phyloP scores from a whole-genome alignment of 148 eudicot genomes.

The Rhododendron ovatum region DNA sequence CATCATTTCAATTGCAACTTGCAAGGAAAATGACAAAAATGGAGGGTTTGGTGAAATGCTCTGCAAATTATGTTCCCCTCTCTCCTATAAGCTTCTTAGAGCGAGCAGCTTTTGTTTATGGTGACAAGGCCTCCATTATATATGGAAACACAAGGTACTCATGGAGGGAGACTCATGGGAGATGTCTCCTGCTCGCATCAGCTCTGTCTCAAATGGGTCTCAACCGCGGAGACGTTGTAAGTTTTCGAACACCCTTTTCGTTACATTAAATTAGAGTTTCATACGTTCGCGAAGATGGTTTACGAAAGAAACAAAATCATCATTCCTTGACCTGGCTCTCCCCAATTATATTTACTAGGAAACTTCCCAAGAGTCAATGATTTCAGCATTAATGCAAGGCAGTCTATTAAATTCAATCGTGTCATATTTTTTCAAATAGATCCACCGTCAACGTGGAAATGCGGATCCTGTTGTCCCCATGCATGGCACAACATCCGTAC shows the following conservation, averaged over 20 bases:
- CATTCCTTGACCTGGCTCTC: too few relatives aligned
- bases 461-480: too few relatives aligned
- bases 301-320: too few relatives aligned
- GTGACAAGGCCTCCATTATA: slow-evolving; percentile 33
- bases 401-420: too few relatives aligned
- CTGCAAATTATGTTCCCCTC: slow-evolving; percentile 43
- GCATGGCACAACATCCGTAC: too few relatives aligned
- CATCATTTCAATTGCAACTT: background rate
- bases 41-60: slow-evolving; percentile 39
- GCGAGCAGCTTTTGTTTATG: slow-evolving; percentile 43
- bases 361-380: too few relatives aligned
- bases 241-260: background rate
- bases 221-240: slow-evolving; percentile 48
- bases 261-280: too few relatives aligned
- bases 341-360: too few relatives aligned
- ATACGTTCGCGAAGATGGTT: too few relatives aligned
- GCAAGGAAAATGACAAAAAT: background rate
- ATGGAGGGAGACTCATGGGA: slow-evolving; percentile 46
- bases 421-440: too few relatives aligned
- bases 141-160: slow-evolving; percentile 29
- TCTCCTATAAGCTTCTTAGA: slow-evolving; percentile 60
- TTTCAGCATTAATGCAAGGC: too few relatives aligned
- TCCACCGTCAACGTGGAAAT: too few relatives aligned
- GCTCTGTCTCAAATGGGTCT: slow-evolving; percentile 31
- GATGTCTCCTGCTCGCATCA: slow-evolving; percentile 58